Percentiles rank a stretch among this genome's conserved stretches.
These are phyloP conservation scores for Mariannaea elegans DNA, from an alignment of 2,329 filamentous ascomycete genomes.

Conservation along the genomic window DNA sequence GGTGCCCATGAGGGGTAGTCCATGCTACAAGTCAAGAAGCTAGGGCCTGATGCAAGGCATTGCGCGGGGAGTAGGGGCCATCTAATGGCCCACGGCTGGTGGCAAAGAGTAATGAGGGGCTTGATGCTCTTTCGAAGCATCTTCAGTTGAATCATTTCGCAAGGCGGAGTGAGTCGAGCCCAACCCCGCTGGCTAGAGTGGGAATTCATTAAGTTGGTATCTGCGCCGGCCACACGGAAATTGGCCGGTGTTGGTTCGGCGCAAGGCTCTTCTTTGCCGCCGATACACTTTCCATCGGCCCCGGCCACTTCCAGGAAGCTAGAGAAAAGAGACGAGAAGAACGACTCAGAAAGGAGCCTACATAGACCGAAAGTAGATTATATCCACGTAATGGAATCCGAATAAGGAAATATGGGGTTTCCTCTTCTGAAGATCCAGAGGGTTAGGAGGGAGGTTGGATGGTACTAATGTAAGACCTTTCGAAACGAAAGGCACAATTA, in stretches of 20 bases:
- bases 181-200: not conserved
- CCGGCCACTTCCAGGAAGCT: too few relatives aligned
- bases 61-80: not conserved
- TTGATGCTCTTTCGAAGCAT: not conserved
- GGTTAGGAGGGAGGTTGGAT: too few relatives aligned
- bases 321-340: too few relatives aligned
- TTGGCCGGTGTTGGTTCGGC: not conserved
- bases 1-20: not conserved
- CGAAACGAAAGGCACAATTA: too few relatives aligned
- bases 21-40: not conserved
- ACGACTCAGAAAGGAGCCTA: too few relatives aligned
- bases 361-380: too few relatives aligned
- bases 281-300: not conserved
- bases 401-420: too few relatives aligned
- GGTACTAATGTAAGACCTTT: too few relatives aligned
- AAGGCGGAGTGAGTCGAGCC: not conserved
- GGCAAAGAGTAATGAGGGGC: not conserved
- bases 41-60: not conserved
- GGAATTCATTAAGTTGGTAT: not conserved
- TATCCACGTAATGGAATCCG: too few relatives aligned
- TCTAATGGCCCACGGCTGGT: not conserved
- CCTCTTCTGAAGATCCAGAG: too few relatives aligned
- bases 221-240: not conserved
- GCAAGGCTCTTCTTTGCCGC: not conserved
- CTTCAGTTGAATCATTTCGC: not conserved